These are phyloP conservation scores for Podospora sp. DNA, from an alignment of 495 filamentous ascomycete species.

Conservation along the genomic window DNA sequence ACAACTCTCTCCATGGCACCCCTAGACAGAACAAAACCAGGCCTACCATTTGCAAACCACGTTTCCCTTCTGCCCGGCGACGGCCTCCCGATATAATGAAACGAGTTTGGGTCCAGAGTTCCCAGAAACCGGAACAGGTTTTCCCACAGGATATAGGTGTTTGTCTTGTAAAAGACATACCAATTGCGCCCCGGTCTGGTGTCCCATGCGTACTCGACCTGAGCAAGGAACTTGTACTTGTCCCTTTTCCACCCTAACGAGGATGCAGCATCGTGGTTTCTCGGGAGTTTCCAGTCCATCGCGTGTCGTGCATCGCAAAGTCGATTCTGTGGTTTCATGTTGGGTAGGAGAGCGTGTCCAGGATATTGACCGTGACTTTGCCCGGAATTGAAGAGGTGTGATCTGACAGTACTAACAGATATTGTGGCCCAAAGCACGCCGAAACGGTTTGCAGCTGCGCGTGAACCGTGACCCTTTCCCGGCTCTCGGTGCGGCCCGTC, in stretches of 20 bases:
- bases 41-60: slow-evolving; percentile 57
- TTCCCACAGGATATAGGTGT: slow-evolving; percentile 65
- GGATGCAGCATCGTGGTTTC: too few relatives aligned
- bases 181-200: slow-evolving; percentile 57
- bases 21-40: slow-evolving; percentile 55
- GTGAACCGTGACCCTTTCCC: slow-evolving; percentile 7
- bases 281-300: too few relatives aligned
- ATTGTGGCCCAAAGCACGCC: slow-evolving; percentile 29
- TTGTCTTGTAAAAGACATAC: slow-evolving; percentile 71
- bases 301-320: slow-evolving; percentile 1
- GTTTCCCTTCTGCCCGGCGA: slow-evolving; percentile 40
- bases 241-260: slow-evolving; percentile 67
- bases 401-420: slow-evolving; percentile 52
- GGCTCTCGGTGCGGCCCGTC: slow-evolving; percentile 31
- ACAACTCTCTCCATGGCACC: slow-evolving; percentile 48
- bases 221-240: slow-evolving; percentile 72
- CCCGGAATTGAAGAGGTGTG: slow-evolving; percentile 22
- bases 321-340: slow-evolving; percentile 18
- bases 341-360: slow-evolving; percentile 30
- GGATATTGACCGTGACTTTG: slow-evolving; percentile 42
- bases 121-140: slow-evolving; percentile 61
- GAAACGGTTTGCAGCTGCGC: slow-evolving; percentile 29
- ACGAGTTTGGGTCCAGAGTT: slow-evolving; percentile 49
- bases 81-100: slow-evolving; percentile 59
- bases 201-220: slow-evolving; percentile 59